Evolutionary conservation across 106 monocot genomes (phyloP).

Genomic region (Dendrobium chrysotoxum): DNA sequence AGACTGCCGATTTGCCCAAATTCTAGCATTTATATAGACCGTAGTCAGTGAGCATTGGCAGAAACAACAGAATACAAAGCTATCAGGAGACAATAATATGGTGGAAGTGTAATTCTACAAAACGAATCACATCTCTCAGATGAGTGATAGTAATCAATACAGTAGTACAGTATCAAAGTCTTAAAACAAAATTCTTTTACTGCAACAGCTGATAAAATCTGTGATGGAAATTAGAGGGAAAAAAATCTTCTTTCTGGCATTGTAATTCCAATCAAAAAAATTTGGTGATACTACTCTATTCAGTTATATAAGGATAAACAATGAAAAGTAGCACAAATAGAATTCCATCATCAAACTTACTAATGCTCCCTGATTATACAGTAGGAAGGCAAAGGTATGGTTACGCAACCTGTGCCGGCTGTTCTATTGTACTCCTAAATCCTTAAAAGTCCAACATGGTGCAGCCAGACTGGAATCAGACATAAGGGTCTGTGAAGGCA

Average conservation of each 20-base stretch:
- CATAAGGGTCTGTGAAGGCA: not conserved
- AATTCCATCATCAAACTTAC: not conserved
- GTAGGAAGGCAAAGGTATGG: not conserved
- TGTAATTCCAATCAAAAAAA: not conserved
- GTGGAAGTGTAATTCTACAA: not conserved
- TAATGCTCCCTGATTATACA: not conserved
- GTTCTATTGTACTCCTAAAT: not conserved
- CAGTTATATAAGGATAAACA: not conserved
- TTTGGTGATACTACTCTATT: not conserved
- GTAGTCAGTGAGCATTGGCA: not conserved
- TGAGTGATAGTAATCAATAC: not conserved
- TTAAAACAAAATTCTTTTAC: not conserved
- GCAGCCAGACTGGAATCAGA: not conserved
- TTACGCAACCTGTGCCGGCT: not conserved
- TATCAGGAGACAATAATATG: not conserved
- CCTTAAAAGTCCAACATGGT: not conserved
- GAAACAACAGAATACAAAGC: not conserved
- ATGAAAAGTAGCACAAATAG: not conserved
- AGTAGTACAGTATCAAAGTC: not conserved
- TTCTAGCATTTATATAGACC: constrained; percentile 31
- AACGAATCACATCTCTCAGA: not conserved
- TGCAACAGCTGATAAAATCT: not conserved
- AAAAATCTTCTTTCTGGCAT: not conserved
- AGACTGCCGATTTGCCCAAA: constrained; percentile 95
- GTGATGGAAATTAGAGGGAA: not conserved